Base-by-base conservation (phyloP, 2,329 filamentous ascomycete genomes). In the Fusarium transvaalense region DNA sequence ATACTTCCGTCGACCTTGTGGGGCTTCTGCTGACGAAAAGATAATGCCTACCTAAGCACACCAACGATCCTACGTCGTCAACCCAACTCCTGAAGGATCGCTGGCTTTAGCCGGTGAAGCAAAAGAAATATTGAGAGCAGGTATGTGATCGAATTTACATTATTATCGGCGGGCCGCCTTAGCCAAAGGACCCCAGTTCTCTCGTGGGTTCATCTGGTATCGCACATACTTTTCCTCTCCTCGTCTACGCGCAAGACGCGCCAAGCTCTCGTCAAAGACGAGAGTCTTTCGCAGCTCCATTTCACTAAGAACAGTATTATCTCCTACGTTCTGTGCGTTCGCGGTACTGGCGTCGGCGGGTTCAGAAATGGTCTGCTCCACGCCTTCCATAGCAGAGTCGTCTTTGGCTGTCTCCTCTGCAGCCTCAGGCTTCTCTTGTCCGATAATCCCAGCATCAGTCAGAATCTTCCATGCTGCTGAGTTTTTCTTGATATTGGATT, bases 101-200 rank as follows among this genome's bases (percentile, higher is more conserved):
- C 54, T 31, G 35, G 39, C 32, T 60, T 60, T 65, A 54, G 35
- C 46, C 46, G n/a, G 47, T 32, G 35, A 60, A 25, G 45, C 43
- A 15, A 37, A 56, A 23, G 23, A 46, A 46, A 15, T 15, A 34
- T 19, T 35, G 21, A 37, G 14, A 39, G 17, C 13, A 39, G 13
- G 23, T 38, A 41, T 56, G 21, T 19, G 39, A 27, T 21, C 31
- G 37, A 39, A 55, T 65, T 23, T 52, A 54, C 48, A 27, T 39
- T 46, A 68, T 65, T 47, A 70, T 84, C 79, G 78, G n/a, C 81
- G 82, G 68, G 78, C 84, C 27, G 87, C 87, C 68, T 83, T 82
- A 53, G 81, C 83, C 88, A 97, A 89, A 2, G 96, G 96, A 0
- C 96, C 96, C 96, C 96, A 99, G 78, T 98, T 96, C 75, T 93